A percentile compares a stretch with the other conserved stretches of the same genome.
phyloP scores from a whole-genome alignment of 2,329 filamentous ascomycete species.

The Fusarium sp. region DNA sequence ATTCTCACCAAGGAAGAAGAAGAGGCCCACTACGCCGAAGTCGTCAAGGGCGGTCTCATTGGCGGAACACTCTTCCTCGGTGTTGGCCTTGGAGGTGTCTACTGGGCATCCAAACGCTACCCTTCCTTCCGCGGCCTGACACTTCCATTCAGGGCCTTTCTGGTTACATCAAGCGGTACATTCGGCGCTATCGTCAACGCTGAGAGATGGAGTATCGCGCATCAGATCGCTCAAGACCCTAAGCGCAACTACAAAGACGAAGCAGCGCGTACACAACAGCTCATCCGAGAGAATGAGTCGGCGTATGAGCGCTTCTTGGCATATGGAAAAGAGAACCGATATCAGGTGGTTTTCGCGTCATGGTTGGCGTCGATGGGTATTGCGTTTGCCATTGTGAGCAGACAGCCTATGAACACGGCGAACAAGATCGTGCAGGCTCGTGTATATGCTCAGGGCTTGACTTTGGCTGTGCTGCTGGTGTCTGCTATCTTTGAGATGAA shows the following conservation, averaged over 20 bases:
- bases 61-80: constrained; percentile 78
- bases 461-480: constrained; percentile 84
- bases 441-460: constrained; percentile 93
- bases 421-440: constrained; percentile 96
- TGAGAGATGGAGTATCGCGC: constrained; percentile 75
- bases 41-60: constrained; percentile 81
- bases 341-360: constrained; percentile 85
- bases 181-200: constrained; percentile 91
- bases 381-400: constrained; percentile 80
- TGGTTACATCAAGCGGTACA: constrained; percentile 84
- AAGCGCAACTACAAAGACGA: constrained; percentile 75
- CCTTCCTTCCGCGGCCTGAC: constrained; percentile 84
- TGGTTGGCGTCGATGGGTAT: constrained; percentile 88
- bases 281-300: constrained; percentile 69
- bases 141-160: constrained; percentile 89
- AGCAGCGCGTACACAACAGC: constrained; percentile 67
- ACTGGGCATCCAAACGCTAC: constrained; percentile 77
- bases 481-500: constrained; percentile 83
- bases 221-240: constrained; percentile 78
- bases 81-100: constrained; percentile 75
- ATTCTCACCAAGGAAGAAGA: constrained; percentile 95
- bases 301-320: constrained; percentile 71
- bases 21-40: constrained; percentile 82
- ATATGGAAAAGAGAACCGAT: constrained; percentile 85
- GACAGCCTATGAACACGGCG: constrained; percentile 77